Evolutionary conservation across 2,329 filamentous ascomycete species (phyloP).

Genomic region (Ophiostoma ulmi): DNA sequence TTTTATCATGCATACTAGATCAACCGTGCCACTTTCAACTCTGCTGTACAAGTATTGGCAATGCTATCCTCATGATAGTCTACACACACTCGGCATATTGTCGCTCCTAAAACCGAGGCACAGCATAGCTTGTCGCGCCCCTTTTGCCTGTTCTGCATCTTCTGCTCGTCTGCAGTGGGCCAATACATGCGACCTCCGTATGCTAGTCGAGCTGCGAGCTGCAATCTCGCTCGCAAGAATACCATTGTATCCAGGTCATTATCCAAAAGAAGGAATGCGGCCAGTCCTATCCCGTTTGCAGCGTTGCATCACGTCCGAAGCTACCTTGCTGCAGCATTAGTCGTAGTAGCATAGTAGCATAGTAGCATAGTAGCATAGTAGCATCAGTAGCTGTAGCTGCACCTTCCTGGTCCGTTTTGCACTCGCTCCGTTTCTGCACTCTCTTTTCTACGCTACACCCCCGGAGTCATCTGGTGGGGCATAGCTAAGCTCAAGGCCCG

Average conservation of each 20-base stretch:
- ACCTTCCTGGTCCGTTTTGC: background rate
- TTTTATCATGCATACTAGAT: background rate
- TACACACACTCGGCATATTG: conserved; percentile 18
- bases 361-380: background rate
- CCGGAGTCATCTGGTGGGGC: background rate
- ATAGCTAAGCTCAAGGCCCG: conserved; percentile 4
- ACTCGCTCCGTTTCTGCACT: background rate
- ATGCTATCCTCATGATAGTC: background rate
- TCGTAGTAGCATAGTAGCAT: background rate
- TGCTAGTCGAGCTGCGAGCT: background rate
- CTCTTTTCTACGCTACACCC: background rate
- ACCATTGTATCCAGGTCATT: no score
- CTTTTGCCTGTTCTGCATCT: background rate
- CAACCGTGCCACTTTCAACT: background rate
- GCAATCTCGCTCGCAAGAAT: background rate
- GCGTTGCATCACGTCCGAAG: conserved; percentile 9
- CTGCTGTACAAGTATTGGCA: background rate
- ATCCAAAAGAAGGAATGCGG: background rate
- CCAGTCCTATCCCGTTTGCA: background rate
- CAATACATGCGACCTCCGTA: background rate
- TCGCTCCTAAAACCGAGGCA: conserved; percentile 21
- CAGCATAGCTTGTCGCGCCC: conserved; percentile 3
- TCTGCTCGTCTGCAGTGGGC: background rate
- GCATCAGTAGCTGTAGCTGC: background rate
- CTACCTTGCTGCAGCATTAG: background rate